Evolutionary conservation across 371 early-diverging fungal genomes (phyloP).

Genomic region (Cladochytrium tenue): DNA sequence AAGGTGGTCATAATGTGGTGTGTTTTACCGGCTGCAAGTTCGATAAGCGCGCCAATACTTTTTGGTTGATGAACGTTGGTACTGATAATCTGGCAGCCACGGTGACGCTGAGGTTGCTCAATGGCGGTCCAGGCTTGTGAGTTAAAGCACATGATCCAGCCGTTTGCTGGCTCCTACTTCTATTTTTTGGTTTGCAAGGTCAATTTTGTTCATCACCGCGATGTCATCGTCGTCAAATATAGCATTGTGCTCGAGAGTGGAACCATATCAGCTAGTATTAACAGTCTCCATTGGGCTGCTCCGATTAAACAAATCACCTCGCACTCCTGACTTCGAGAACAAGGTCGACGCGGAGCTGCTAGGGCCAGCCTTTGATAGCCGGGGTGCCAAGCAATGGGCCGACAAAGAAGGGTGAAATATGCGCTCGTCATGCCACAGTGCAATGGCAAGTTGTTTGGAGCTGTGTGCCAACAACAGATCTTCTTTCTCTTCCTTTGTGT

Average conservation of each 20-base stretch:
- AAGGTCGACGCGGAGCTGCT: conserved; percentile 65
- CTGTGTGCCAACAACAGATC: too few species aligned
- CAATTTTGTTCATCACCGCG: conserved; percentile 90
- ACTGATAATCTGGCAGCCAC: too few species aligned
- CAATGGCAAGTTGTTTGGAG: too few species aligned
- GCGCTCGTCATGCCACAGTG: not conserved
- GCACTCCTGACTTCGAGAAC: conserved; percentile 93
- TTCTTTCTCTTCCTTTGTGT: too few species aligned
- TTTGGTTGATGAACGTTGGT: too few species aligned
- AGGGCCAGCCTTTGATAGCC: conserved; percentile 91
- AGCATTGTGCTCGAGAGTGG: conserved; percentile 88
- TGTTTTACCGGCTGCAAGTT: not conserved
- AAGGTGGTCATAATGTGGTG: not conserved
- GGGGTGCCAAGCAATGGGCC: conserved; percentile 78
- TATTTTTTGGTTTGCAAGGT: conserved; percentile 72
- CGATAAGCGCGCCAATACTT: too few species aligned
- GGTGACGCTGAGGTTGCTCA: too few species aligned
- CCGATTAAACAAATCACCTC: conserved; percentile 30
- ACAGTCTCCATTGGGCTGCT: not conserved
- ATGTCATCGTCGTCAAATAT: conserved; percentile 79
- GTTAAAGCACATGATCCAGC: too few species aligned
- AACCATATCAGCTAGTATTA: conserved; percentile 40
- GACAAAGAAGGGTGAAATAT: not conserved
- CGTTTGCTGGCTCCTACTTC: too few species aligned
- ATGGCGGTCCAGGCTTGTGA: too few species aligned